Evolutionary conservation across 2,329 filamentous ascomycete species (phyloP), one percentile per base, ranked within the genome.

Genomic region (Metarhizium brunneum): DNA sequence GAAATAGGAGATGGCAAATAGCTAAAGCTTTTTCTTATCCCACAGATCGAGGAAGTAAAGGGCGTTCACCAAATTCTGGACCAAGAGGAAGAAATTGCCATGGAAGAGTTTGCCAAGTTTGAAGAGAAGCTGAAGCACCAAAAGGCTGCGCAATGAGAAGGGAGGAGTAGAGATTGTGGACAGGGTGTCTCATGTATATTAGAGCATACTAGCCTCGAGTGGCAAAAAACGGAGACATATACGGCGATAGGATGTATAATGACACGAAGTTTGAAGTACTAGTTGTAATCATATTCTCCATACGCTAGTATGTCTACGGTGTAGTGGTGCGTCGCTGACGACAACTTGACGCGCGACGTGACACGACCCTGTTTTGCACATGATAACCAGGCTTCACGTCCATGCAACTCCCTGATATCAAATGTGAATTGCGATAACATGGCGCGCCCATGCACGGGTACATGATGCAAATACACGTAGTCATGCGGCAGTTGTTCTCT

Each of bases 41-140:
- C 47, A 30, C 72, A 96, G 83, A 96, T 97, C 61, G 92, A 96
- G 70, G 94, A 97, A 71, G 94, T 97, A 43, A 86, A 95, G 71
- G 90, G 88, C 3, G 92, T 99, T 47, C 83, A 90, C 60, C 92
- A 97, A 71, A 87, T 96, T 2, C 71, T 96, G 65, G 92, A 97
- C 64, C 82, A 90, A 64, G 94, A 96, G 72, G 94, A 97, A 69
- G 90, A 95, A 71, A 82, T 96, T 61, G 84, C 92, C 0, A 72
- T 92, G 65, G 74, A 85, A 63, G 92, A 97, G 67, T 97, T 99
- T 73, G 89, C 87, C 61, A 94, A 89, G 72, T 96, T 97, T 68
- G 92, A 97, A 70, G 90, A 96, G 75, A 96, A 83, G 71, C 70
- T 84, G 55, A 80, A 76, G 67, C 73, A 75, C 59, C 79, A 83